Base-by-base conservation (phyloP, 2,329 filamentous ascomycete genomes). In the Scedosporium aurantiacum region DNA sequence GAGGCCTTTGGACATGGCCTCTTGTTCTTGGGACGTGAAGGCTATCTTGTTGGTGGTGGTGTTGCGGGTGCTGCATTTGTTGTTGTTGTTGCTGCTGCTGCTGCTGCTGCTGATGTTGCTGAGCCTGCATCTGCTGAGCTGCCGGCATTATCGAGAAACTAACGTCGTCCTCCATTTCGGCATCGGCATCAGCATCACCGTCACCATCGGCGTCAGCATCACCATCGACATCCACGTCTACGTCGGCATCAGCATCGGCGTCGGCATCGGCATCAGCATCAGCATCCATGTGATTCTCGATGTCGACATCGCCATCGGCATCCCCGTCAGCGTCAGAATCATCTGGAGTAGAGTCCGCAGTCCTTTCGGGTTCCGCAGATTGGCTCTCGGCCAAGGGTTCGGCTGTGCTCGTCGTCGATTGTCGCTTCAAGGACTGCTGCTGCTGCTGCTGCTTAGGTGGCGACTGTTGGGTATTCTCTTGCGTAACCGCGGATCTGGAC, bases 101-200 rank as follows among this genome's bases (percentile, higher is more conserved):
- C 25, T 64, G 62, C 1, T 55, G 41, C 43, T 65, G 68, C 45
- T 71, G 73, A 5, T 57, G 54, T 23, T 57, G 54, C 27, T 57
- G 54, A 32, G 16, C 25, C 25, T 32, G 54, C 7, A 37, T 23
- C n/a, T 57, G 58, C 32, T 60, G 58, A 16, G 25, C 23, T 7
- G 45, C 16, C 28, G 54, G 58, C 47, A 60, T 54, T 21, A 60
- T 52, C 16, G 54, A 23, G 32, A 61, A 58, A 10, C 61, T 52
- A 27, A 82, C 81, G 59, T 82, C 81, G 43, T 84, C 82, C 55
- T 85, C 82, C 82, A 85, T 85, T 62, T 80, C 78, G 7, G 74
- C 74, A 61, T 76, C 74, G 4, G 72, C 74, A 64, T 76, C 74
- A 60, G 74, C 60, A 10, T 60, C 61, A 2, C 12, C 56, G 23